Conservation (phyloP, 2,329 filamentous ascomycete genomes). For the Sporothrix dimorphospora region DNA sequence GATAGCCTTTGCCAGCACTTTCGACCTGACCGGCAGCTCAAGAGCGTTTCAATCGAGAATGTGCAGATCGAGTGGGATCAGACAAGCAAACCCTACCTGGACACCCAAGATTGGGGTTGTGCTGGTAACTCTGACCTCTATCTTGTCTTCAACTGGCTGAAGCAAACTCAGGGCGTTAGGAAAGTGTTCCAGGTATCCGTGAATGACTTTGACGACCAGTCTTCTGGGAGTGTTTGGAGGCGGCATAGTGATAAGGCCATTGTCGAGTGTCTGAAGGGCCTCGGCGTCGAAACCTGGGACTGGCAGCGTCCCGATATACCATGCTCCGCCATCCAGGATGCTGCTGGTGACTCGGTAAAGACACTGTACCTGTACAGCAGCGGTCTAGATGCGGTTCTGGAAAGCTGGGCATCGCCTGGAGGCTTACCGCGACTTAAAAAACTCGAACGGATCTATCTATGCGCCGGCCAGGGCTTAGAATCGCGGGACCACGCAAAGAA, state of each 20-base stretch:
- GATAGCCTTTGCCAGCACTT: slow-evolving; percentile 19
- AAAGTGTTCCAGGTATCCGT: slow-evolving; percentile 20
- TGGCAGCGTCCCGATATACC: slow-evolving; percentile 18
- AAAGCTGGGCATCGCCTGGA: slow-evolving; percentile 11
- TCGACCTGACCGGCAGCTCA: slow-evolving; percentile 14
- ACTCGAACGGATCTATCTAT: not conserved
- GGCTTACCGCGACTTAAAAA: slow-evolving; percentile 6
- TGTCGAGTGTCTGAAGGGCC: slow-evolving; percentile 17
- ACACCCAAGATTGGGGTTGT: slow-evolving; percentile 7
- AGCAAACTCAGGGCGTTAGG: slow-evolving; percentile 5
- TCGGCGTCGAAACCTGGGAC: slow-evolving; percentile 14
- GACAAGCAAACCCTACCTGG: slow-evolving; percentile 7
- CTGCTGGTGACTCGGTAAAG: slow-evolving; percentile 15
- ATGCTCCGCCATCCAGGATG: slow-evolving; percentile 15
- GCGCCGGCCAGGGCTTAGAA: slow-evolving; percentile 14
- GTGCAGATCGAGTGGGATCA: slow-evolving; percentile 20
- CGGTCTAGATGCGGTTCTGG: slow-evolving; percentile 9
- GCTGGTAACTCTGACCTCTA: slow-evolving; percentile 16
- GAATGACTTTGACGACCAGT: slow-evolving; percentile 11
- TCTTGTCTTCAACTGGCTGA: slow-evolving; percentile 17
- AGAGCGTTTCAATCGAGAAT: slow-evolving; percentile 18
- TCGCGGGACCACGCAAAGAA: slow-evolving; percentile 4
- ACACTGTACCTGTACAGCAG: slow-evolving; percentile 22
- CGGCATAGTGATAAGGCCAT: slow-evolving; percentile 18
- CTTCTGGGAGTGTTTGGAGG: not conserved